Conservation (phyloP, 139 green algal species). For the Closterium sp. region DNA sequence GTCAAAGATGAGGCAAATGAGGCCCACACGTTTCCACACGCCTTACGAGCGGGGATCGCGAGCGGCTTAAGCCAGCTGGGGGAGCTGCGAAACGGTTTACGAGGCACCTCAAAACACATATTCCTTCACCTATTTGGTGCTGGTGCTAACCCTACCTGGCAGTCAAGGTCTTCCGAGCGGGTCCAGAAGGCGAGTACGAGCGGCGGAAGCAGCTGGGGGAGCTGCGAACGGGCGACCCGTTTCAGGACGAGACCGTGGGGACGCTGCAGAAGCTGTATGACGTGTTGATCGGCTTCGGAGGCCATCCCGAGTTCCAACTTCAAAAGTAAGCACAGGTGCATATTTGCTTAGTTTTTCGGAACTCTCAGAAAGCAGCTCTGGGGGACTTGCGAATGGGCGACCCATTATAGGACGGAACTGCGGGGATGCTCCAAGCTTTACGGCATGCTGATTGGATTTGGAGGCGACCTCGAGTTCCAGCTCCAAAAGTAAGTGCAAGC, state of each 20-base stretch:
- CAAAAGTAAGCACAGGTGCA: background rate
- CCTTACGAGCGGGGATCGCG: too few species aligned
- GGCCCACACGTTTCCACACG: too few species aligned
- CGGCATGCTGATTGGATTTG: background rate
- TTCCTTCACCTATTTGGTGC: too few species aligned
- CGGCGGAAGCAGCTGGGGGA: background rate
- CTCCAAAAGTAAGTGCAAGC: background rate
- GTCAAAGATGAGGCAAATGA: too few species aligned
- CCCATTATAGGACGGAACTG: background rate
- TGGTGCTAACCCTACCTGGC: too few species aligned
- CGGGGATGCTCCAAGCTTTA: background rate
- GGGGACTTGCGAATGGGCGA: background rate
- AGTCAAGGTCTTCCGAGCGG: background rate
- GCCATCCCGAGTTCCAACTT: background rate
- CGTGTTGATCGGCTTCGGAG: conserved; percentile 18
- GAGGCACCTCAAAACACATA: too few species aligned
- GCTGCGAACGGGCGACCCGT: background rate
- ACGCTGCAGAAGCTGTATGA: conserved; percentile 29
- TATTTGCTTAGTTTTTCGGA: too few species aligned
- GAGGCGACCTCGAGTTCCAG: too few species aligned
- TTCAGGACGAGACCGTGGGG: conserved; percentile 24
- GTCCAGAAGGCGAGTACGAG: background rate
- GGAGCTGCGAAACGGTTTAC: too few species aligned
- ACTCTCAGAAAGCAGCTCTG: too few species aligned
- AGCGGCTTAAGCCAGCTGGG: too few species aligned